Evolutionary conservation across 768 basidiomycete genomes (phyloP).

Genomic region (Suillus lakei): DNA sequence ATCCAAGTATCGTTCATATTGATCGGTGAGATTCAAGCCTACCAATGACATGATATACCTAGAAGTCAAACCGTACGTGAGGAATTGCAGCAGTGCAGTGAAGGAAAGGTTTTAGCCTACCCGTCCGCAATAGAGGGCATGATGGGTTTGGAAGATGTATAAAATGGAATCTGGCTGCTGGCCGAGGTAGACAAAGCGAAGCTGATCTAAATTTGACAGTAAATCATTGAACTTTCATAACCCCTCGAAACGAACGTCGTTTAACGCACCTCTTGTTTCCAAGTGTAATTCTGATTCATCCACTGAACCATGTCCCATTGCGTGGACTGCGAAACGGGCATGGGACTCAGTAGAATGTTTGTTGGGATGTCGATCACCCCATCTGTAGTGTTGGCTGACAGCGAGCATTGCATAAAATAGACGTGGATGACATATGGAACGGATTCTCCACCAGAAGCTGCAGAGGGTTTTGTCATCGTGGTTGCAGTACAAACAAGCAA

Average conservation of each 20-base stretch:
- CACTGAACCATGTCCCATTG: background rate
- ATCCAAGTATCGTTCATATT: background rate
- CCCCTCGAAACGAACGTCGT: background rate
- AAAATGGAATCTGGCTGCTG: no score
- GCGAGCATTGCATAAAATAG: background rate
- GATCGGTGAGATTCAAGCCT: background rate
- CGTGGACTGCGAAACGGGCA: background rate
- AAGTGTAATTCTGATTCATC: no score
- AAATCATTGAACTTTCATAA: background rate
- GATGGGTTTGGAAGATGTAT: no score
- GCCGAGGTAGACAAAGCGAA: background rate
- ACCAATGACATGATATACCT: slow-evolving; percentile 1
- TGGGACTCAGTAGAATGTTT: background rate
- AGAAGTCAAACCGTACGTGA: background rate
- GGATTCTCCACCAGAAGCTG: no score
- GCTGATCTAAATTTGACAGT: background rate
- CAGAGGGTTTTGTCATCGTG: background rate
- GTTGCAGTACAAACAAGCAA: background rate
- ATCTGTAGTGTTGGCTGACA: background rate
- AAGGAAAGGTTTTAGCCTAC: background rate
- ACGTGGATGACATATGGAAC: background rate
- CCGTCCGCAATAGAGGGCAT: background rate
- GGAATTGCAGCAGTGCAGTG: background rate
- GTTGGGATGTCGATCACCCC: background rate
- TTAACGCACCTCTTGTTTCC: no score